Conservation (phyloP, 2,329 filamentous ascomycete genomes). For the Fusarium fujikuroi region DNA sequence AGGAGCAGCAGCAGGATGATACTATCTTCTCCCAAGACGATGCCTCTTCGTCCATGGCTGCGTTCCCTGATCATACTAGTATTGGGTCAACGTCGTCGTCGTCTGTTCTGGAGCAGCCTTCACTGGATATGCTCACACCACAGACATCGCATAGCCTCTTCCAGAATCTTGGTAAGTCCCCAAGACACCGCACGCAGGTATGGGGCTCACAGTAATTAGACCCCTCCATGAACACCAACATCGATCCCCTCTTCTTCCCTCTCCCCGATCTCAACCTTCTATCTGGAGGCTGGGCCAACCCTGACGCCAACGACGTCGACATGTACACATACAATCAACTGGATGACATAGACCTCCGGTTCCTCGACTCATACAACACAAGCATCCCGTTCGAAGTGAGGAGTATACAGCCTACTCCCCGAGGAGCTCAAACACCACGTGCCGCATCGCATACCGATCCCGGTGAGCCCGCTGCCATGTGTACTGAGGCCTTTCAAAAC, state of each 20-base stretch:
- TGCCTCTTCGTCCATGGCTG: neutral
- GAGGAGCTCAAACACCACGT: slow-evolving; percentile 22
- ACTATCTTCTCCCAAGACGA: slow-evolving; percentile 9
- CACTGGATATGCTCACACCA: slow-evolving; percentile 16
- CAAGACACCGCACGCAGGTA: accelerated
- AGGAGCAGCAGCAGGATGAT: slow-evolving; percentile 7
- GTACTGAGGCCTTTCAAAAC: slow-evolving; percentile 41
- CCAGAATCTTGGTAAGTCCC: slow-evolving; percentile 17
- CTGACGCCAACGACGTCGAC: neutral
- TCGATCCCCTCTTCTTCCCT: slow-evolving; percentile 20
- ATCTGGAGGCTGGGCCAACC: slow-evolving; percentile 18
- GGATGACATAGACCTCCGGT: slow-evolving; percentile 47
- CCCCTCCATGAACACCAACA: neutral
- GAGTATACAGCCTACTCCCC: slow-evolving; percentile 12
- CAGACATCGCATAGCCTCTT: slow-evolving; percentile 21
- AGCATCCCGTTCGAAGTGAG: slow-evolving; percentile 45
- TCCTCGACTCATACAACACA: slow-evolving; percentile 48
- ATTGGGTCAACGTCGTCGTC: neutral
- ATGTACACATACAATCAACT: slow-evolving; percentile 41
- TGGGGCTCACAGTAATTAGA: slow-evolving; percentile 2
- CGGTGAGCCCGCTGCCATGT: slow-evolving; percentile 31
- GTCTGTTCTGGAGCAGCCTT: slow-evolving; percentile 10
- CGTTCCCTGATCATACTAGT: neutral
- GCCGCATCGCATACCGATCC: slow-evolving; percentile 11
- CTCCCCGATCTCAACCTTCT: slow-evolving; percentile 38